Base-by-base conservation (phyloP, 306 rosid species). In the Lathyrus oleraceus region DNA sequence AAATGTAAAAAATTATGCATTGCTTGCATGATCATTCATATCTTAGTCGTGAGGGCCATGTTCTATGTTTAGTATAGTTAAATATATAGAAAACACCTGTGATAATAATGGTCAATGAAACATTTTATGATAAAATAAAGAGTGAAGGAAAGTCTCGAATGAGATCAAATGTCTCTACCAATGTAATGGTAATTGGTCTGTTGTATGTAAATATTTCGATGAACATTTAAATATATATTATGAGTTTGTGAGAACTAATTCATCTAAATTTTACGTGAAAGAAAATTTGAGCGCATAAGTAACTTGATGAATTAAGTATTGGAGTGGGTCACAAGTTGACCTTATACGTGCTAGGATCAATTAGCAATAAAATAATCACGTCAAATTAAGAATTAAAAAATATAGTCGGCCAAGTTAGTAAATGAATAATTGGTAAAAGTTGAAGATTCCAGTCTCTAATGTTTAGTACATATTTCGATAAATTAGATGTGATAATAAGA, bases 1-100 rank as follows among this genome's bases (percentile, higher is more conserved):
- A 30, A 56, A 17, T 27, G 20, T 8, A 43, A 14, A 32, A 23
- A 35, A 36, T 70, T 81, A 87, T 73, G 84, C 36, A 70, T 21
- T 49, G 78, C 57, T 15, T 42, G 76, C 91, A 84, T 75, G 65
- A 65, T 14, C 75, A 63, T 56, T 45, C 23, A 43, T 56, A 45
- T 59, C 80, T 16, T 71, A 69, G 60, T 85, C 65, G 89, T 89
- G 90, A 66, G 71, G 6, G 68, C 72, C 96, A 89, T 75, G 79
- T 75, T 70, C 78, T 75, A 0, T 65, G 20, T 69, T 48, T 19
- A 8, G 4, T 60, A 25, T 53, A 2, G 61, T 72, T 72, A 43
- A 67, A 35, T 76, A 25, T 72, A 52, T 1, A 12, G 43, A 35
- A 51, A 42, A 59, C 47, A 71, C 4, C 9, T 8, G 43, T 16